These are phyloP conservation scores for Strobilomyces echinocephalus DNA, from an alignment of 768 basidiomycete species.

Conservation along the genomic window DNA sequence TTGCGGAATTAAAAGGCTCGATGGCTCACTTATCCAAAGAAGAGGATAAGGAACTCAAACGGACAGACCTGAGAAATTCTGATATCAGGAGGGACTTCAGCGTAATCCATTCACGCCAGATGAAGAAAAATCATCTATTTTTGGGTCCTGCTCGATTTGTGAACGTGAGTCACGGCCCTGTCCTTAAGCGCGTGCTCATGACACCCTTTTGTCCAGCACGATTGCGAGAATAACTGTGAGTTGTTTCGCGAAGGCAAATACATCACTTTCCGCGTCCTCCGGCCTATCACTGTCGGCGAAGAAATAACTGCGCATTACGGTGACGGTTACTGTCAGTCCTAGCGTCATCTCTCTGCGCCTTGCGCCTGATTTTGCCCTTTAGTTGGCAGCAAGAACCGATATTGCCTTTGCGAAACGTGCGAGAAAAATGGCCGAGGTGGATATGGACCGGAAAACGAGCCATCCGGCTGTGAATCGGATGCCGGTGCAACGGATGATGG, in stretches of 20 bases:
- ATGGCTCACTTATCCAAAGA: conserved; percentile 85
- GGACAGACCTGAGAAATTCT: conserved; percentile 62
- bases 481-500: conserved; percentile 35
- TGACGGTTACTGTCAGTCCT: conserved; percentile 78
- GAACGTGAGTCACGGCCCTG: conserved; percentile 54
- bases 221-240: conserved; percentile 86
- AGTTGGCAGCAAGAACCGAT: conserved; percentile 67
- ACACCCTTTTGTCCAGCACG: conserved; percentile 52
- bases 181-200: neutral
- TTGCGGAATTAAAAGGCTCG: conserved; percentile 85
- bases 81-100: conserved; percentile 85
- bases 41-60: conserved; percentile 82
- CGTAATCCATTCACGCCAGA: conserved; percentile 86
- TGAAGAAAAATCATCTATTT: conserved; percentile 90
- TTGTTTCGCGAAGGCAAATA: conserved; percentile 85
- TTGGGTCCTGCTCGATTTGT: conserved; percentile 90
- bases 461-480: conserved; percentile 44
- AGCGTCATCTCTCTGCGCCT: conserved; percentile 18
- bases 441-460: conserved; percentile 54
- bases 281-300: conserved; percentile 73
- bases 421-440: conserved; percentile 73
- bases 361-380: conserved; percentile 27
- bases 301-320: conserved; percentile 90
- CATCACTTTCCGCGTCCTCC: conserved; percentile 82
- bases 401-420: conserved; percentile 85